phyloP scores from a whole-genome alignment of 2,329 filamentous ascomycete genomes.

The Botryotinia narcissicola region DNA sequence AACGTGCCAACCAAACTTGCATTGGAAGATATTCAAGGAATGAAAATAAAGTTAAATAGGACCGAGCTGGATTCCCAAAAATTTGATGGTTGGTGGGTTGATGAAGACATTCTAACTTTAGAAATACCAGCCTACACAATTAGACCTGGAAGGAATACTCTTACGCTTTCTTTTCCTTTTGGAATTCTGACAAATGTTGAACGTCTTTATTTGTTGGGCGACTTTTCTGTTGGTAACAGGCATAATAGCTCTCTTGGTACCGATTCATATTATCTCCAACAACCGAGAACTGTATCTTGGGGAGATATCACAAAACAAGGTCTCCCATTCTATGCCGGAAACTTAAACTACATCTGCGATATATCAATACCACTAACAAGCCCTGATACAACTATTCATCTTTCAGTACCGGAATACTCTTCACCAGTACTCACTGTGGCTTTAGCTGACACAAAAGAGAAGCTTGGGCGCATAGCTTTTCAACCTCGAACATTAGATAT shows the following conservation, averaged over 20 bases:
- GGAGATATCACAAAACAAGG: constrained; percentile 35
- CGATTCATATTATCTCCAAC: background rate
- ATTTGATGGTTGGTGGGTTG: constrained; percentile 36
- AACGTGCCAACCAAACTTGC: constrained; percentile 27
- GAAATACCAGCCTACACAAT: constrained; percentile 29
- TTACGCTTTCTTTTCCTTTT: constrained; percentile 34
- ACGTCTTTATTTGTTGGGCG: constrained; percentile 37
- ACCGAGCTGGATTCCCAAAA: constrained; percentile 13
- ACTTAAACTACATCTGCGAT: constrained; percentile 31
- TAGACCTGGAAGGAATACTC: constrained; percentile 29
- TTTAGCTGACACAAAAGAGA: constrained; percentile 4
- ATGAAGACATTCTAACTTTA: constrained; percentile 36
- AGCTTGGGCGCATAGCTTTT: constrained; percentile 32
- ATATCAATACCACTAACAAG: constrained; percentile 17
- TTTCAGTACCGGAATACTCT: constrained; percentile 24
- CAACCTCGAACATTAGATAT: constrained; percentile 32
- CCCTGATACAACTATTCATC: background rate
- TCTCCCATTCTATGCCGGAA: constrained; percentile 37
- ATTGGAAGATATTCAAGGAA: constrained; percentile 33
- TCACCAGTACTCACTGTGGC: constrained; percentile 32
- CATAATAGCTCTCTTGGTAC: background rate
- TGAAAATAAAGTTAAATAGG: constrained; percentile 31
- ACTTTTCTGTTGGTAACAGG: constrained; percentile 32
- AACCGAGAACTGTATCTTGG: constrained; percentile 26
- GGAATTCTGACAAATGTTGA: constrained; percentile 37